phyloP scores from a whole-genome alignment of 352 stramenopile species.

The Plasmopara muralis region DNA sequence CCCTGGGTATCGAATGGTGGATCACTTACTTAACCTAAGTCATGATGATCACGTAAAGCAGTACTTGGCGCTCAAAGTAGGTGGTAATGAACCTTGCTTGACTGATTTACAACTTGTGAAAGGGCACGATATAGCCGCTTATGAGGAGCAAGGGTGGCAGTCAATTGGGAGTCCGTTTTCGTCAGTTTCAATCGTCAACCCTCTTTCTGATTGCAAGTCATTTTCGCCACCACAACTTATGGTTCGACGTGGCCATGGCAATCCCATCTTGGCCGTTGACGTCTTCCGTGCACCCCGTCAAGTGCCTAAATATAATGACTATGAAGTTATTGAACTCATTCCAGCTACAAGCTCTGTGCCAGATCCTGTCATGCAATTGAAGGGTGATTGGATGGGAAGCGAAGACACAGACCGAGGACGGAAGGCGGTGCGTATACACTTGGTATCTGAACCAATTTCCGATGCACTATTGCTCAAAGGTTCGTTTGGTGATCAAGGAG shows the following conservation, averaged over 20 bases:
- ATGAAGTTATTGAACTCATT: conserved; percentile 80
- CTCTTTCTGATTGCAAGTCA: conserved; percentile 6
- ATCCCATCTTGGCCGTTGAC: conserved; percentile 82
- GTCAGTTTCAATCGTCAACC: conserved; percentile 9
- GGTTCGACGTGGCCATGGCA: conserved; percentile 71
- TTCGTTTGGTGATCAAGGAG: conserved; percentile 62
- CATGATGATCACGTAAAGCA: conserved; percentile 65
- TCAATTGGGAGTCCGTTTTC: conserved; percentile 58
- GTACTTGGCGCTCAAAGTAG: conserved; percentile 79
- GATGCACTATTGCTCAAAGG: conserved; percentile 59
- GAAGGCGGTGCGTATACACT: conserved; percentile 58
- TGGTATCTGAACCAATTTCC: conserved; percentile 44
- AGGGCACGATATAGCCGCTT: conserved; percentile 31
- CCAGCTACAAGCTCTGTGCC: conserved; percentile 11
- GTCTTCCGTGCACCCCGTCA: conserved; percentile 77
- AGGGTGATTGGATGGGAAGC: conserved; percentile 69
- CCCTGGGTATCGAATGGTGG: conserved; percentile 77
- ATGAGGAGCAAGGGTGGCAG: conserved; percentile 57
- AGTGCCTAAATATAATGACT: conserved; percentile 86
- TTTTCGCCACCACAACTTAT: conserved; percentile 46
- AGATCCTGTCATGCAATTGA: conserved; percentile 23
- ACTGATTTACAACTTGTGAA: conserved; percentile 70
- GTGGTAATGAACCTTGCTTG: conserved; percentile 70
- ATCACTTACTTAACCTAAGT: conserved; percentile 66
- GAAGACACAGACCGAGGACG: conserved; percentile 63